Percentiles rank a stretch among this genome's conserved stretches.
These are phyloP conservation scores for Zancudomyces culisetae DNA, from an alignment of 371 early-diverging fungal species.

Conservation along the genomic window DNA sequence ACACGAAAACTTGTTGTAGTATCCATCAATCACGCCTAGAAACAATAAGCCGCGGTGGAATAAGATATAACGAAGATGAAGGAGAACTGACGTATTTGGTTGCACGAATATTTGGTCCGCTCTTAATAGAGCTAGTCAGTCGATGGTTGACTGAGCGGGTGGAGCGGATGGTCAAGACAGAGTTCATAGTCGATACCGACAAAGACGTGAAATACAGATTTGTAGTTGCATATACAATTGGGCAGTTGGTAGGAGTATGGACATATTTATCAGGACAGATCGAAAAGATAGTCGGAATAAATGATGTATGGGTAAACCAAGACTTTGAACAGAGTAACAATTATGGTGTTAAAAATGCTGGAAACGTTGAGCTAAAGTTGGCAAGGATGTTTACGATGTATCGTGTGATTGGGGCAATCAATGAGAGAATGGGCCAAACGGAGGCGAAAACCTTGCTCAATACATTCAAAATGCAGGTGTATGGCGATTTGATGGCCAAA, in stretches of 20 bases:
- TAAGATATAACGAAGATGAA: constrained; percentile 5
- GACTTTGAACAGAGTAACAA: neutral
- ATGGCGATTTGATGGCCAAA: neutral
- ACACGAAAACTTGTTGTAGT: neutral
- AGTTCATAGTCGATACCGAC: neutral
- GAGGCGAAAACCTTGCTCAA: neutral
- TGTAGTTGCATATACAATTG: constrained; percentile 32
- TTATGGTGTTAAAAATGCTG: neutral
- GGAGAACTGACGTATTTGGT: constrained; percentile 20
- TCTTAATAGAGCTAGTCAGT: constrained; percentile 60
- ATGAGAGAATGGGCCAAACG: neutral
- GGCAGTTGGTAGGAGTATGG: constrained; percentile 38
- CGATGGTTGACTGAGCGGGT: constrained; percentile 44
- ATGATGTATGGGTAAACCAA: neutral
- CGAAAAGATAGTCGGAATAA: neutral
- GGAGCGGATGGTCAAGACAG: constrained; percentile 15
- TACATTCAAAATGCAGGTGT: neutral
- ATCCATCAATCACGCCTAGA: neutral
- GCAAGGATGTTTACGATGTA: neutral
- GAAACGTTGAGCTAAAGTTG: neutral
- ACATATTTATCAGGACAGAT: constrained; percentile 44
- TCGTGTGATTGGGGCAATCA: neutral
- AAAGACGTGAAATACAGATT: neutral
- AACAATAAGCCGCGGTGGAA: neutral
- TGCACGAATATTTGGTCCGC: constrained; percentile 43